Evolutionary conservation across 768 basidiomycete genomes (phyloP), one percentile per base, ranked within the genome.

Genomic region (Tylopilus balloui): DNA sequence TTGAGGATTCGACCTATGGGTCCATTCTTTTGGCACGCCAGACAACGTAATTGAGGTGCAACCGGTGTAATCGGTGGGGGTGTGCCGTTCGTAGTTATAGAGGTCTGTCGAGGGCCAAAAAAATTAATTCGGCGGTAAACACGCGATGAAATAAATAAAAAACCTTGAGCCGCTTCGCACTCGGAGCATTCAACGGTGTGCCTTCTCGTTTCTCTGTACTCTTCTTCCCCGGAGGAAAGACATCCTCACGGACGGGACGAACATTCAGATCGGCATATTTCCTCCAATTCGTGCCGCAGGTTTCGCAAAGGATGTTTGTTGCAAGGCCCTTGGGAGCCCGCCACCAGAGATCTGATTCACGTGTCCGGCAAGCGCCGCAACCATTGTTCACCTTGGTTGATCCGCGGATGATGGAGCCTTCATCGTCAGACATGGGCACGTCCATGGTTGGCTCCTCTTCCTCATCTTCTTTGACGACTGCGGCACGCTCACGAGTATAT

Each of bases 251-350:
- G 17, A 82, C 50, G 9, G 84, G 83, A 35, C 87, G 75, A 21
- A 87, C 83, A 57, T 84, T 89, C 42, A 93, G 73, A 57, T 94
- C 92, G 0, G 90, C 92, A 64, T 96, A 96, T 69, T 94, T 96
- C 57, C 92, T 76, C 86, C 91, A 96, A 55, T 86, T 87, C 38
- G 81, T 78, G 12, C 92, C 92, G 60, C 92, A 96, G 24, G 67
- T 75, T 39, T 94, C 89, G 63, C 92, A 96, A 45, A 95, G 80
- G 32, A 92, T 78, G 50, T 76, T 77, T 2, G 86, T 86, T 0
- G 75, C 67, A n/a, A 94, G 76, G 19, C 86, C 88, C 62, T 89
- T 89, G 3, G 92, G 93, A 13, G 92, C 91, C 64, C 88, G 89
- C 91, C 91, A 96, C 92, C 92, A 96, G 3, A 68, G 71, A 31